Evolutionary conservation across 139 green algal species (phyloP).

Genomic region (Tetradesmus lagerheimii): DNA sequence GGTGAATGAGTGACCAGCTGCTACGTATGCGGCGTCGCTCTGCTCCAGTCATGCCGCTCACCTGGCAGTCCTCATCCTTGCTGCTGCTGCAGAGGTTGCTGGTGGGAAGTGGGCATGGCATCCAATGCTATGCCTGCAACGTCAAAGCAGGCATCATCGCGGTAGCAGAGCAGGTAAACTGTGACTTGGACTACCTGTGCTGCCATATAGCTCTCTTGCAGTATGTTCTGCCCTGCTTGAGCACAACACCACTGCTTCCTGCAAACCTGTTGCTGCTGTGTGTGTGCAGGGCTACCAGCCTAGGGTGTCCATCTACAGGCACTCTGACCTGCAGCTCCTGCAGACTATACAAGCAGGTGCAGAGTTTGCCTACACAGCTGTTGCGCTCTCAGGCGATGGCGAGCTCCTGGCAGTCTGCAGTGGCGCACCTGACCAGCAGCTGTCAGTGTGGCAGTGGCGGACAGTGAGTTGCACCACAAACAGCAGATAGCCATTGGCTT

Average conservation of each 20-base stretch:
- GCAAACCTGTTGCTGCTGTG: neutral
- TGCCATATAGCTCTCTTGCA: neutral
- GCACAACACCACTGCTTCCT: neutral
- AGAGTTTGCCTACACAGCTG: slow-evolving; percentile 27
- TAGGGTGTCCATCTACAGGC: neutral
- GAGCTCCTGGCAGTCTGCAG: slow-evolving; percentile 37
- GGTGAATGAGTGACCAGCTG: neutral
- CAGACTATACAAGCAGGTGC: neutral
- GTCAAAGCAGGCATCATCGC: slow-evolving; percentile 30
- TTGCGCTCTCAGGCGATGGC: slow-evolving; percentile 26
- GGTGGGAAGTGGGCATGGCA: slow-evolving; percentile 20
- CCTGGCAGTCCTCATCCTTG: neutral
- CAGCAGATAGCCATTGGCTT: too few relatives aligned
- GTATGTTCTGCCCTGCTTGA: neutral
- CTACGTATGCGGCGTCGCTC: too few relatives aligned
- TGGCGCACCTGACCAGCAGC: neutral
- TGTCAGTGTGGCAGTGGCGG: slow-evolving; percentile 44
- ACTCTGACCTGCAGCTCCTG: slow-evolving; percentile 20
- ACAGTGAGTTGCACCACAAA: neutral
- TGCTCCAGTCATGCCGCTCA: neutral
- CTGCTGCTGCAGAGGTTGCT: slow-evolving; percentile 42
- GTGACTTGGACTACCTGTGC: neutral
- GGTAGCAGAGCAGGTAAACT: slow-evolving; percentile 33
- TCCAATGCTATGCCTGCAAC: slow-evolving; percentile 32
- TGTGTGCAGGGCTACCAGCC: slow-evolving; percentile 13